Percentiles rank a stretch among this genome's conserved stretches.
phyloP scores from a whole-genome alignment of 139 green algal species.

The Gonium pectorale region DNA sequence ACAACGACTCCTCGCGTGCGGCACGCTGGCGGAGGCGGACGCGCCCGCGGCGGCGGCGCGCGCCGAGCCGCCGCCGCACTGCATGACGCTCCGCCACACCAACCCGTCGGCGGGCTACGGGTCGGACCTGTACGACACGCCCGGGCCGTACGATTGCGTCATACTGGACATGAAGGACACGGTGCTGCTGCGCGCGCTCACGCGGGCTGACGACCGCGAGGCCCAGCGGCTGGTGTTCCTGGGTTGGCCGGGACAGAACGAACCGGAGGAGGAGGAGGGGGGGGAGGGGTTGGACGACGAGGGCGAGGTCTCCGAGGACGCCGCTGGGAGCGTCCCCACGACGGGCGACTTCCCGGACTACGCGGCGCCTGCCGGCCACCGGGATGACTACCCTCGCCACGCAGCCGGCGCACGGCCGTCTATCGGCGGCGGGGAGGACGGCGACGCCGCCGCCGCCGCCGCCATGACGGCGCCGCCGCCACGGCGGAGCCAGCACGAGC shows the following conservation, averaged over 20 bases:
- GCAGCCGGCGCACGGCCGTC: too few relatives aligned
- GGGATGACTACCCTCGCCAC: too few relatives aligned
- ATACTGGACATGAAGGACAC: constrained; percentile 70
- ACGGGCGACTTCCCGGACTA: too few relatives aligned
- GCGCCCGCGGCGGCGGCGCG: background rate
- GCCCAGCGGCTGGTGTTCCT: constrained; percentile 69
- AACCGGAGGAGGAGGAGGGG: constrained; percentile 52
- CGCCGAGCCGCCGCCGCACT: background rate
- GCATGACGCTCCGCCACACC: constrained; percentile 47
- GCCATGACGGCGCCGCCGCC: background rate
- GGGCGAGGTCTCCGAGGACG: background rate
- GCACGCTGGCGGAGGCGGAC: constrained; percentile 44
- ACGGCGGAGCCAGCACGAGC: background rate
- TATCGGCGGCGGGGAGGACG: too few relatives aligned
- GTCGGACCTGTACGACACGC: constrained; percentile 11
- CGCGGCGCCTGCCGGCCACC: too few relatives aligned
- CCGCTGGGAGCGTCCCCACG: too few relatives aligned
- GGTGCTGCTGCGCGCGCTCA: constrained; percentile 67
- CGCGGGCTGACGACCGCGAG: constrained; percentile 54
- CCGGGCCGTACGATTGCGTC: constrained; percentile 63
- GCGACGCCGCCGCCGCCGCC: too few relatives aligned
- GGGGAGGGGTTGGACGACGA: background rate
- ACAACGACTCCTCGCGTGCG: constrained; percentile 51
- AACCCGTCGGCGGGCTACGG: background rate
- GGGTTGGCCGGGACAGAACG: constrained; percentile 70